Evolutionary conservation across 78 protist species (phyloP), one percentile per base, ranked within the genome.

Genomic region (Cavenderia fasciculata): DNA sequence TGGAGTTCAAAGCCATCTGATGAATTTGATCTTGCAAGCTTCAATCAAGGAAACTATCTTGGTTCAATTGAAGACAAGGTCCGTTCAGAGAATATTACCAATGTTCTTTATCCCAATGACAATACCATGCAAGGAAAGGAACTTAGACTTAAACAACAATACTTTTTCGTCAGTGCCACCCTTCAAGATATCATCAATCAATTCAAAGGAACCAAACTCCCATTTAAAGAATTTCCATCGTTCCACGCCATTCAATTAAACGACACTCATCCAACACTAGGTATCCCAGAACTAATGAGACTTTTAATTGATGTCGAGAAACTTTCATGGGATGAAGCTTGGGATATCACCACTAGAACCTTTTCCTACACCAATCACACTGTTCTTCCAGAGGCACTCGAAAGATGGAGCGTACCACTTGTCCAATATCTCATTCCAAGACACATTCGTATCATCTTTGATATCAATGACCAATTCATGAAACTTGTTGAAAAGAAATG

Each of bases 301-400:
- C 56, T 97, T 1, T 74, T 98, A 7, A 19, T 97, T 21, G 99
- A 98, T 65, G 88, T 86, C 33, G 95, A 96, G 57, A 54, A 46
- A 25, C 14, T 95, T 23, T 25, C 43, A 12, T 98, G 95, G 94
- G 97, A 94, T 21, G 91, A 41, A 21, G 97, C 99, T 1, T 97
- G 97, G 97, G 92, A 68, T 41, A 85, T 98, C 54, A 51, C 66
- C 52, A 38, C 59, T 0, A 86, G 86, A 21, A 75, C 74, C 7
- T 96, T 95, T 49, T 87, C 95, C n/a, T 98, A 94, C 95, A 98
- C 99, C 63, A 98, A 98, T 92, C 99, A 98, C 92, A 96, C 99
- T 11, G 95, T 98, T 19, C 91, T 96, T 29, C 98, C 98, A 19
- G 99, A 97, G 76, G 98, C 98, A 2, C 87, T 98, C 11, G 99